Base-by-base conservation (phyloP, 108 stramenopile species). In the Discostella stelligeroides region DNA sequence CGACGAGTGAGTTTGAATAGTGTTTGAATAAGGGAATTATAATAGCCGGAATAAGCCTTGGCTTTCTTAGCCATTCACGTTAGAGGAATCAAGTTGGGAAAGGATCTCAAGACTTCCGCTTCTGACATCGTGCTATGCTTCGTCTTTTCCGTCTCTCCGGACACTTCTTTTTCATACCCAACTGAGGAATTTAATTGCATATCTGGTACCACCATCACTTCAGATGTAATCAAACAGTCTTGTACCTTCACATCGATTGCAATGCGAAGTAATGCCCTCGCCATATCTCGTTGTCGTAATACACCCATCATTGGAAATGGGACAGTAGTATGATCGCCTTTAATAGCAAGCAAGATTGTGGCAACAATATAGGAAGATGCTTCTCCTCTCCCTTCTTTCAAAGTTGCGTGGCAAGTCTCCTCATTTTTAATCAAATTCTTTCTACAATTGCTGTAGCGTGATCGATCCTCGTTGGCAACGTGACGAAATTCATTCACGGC, bases 171-270 rank as follows among this genome's bases (percentile, higher is more conserved):
- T 14, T 48, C 65, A 25, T 18, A 0, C 23, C 55, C 53, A 25
- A n/a, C 53, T 15, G 27, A 12, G 24, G 53, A 54, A 28, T n/a
- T 38, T 7, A 12, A 30, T 21, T 41, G 30, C 37, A 28, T 61
- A 28, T 71, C 62, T 65, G 92, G 89, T 10, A 88, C 82, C 84
- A 88, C 87, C 64, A 90, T 65, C 59, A 94, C 82, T 43, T 94
- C 89, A 1, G 87, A 86, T 50, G 85, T 76, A 11, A 84, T 84
- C 42, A 94, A 72, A 64, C 92, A 91, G 68, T 89, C 84, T 23
- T 85, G 86, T 1, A 86, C 79, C 63, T 80, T 84, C 30, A 79
- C 80, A 88, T 94, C 88, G 2, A 83, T 59, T 13, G 85, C 92
- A 72, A 94, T 88, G 30, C 79, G 78, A 17, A 72, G 63, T 38